Evolutionary conservation across 106 monocot species (phyloP).

Genomic region (Agapanthus africanus): DNA sequence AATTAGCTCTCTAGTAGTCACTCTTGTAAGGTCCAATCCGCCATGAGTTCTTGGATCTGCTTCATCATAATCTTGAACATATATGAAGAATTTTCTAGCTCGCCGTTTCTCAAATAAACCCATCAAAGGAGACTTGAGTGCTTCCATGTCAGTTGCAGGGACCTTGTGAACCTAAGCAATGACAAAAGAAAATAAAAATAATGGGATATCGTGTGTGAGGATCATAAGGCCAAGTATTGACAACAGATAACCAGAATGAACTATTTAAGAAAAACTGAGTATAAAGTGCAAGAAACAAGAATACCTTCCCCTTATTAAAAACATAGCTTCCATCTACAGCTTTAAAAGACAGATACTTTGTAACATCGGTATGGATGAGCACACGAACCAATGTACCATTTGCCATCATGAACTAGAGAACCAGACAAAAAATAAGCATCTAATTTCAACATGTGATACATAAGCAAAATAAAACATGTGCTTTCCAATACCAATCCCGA

Average conservation of each 20-base stretch:
- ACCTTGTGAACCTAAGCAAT: constrained; percentile 49
- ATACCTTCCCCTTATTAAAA: constrained; percentile 92
- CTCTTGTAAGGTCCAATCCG: constrained; percentile 46
- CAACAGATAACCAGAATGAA: neutral
- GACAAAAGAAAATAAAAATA: neutral
- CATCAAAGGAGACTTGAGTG: constrained; percentile 56
- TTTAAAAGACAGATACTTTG: constrained; percentile 90
- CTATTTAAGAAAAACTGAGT: neutral
- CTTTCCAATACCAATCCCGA: too few species aligned
- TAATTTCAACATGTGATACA: too few species aligned
- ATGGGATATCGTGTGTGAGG: neutral
- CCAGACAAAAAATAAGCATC: too few species aligned
- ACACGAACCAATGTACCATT: constrained; percentile 85
- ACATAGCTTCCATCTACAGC: constrained; percentile 95
- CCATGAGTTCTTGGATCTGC: constrained; percentile 45
- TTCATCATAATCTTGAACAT: constrained; percentile 54
- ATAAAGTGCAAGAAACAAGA: constrained; percentile 6
- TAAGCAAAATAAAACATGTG: too few species aligned
- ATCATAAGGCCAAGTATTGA: neutral
- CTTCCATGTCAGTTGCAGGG: constrained; percentile 60
- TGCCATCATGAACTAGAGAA: constrained; percentile 90
- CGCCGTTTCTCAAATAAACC: constrained; percentile 56
- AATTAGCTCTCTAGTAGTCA: constrained; percentile 46
- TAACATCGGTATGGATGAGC: constrained; percentile 96
- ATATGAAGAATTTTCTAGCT: constrained; percentile 54